A percentile compares a stretch with the other conserved stretches of the same genome.
phyloP scores from a whole-genome alignment of 2,329 filamentous ascomycete genomes.

The Ophiostoma himal-ulmi region DNA sequence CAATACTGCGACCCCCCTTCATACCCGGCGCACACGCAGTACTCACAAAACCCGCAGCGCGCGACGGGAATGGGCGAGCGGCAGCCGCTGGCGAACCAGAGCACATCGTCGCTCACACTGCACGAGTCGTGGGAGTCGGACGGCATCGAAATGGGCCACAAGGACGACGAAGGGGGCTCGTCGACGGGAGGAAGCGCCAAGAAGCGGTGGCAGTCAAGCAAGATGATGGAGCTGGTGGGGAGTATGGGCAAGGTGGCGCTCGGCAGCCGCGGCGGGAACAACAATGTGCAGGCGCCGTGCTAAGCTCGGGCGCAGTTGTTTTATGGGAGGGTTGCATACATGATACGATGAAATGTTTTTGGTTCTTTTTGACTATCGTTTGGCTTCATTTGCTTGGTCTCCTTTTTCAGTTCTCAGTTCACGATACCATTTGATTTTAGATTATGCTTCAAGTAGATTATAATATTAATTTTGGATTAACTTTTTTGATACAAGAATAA shows the following conservation, averaged over 20 bases:
- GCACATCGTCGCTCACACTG: constrained; percentile 17
- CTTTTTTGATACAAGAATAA: too few relatives aligned
- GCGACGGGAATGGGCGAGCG: not conserved
- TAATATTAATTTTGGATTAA: not conserved
- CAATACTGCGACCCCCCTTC: not conserved
- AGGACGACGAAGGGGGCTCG: not conserved
- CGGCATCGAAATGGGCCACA: not conserved
- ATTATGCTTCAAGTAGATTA: not conserved
- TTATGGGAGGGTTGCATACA: not conserved
- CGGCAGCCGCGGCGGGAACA: constrained; percentile 14
- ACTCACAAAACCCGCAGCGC: not conserved
- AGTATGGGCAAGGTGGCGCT: constrained; percentile 23
- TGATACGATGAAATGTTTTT: not conserved
- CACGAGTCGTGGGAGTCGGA: constrained; percentile 19
- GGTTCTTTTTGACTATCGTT: not conserved
- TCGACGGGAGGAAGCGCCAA: not conserved
- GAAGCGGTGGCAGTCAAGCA: constrained; percentile 20
- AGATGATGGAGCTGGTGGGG: constrained; percentile 23
- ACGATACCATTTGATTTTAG: constrained; percentile 6
- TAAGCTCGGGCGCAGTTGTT: not conserved
- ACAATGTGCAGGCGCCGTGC: constrained; percentile 23
- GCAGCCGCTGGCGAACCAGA: constrained; percentile 7
- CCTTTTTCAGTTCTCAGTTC: not conserved
- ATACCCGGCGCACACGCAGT: not conserved
- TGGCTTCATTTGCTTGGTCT: not conserved